These are phyloP conservation scores for Symbiodinium pilosum DNA, from an alignment of 73 alveolate species.

Conservation along the genomic window DNA sequence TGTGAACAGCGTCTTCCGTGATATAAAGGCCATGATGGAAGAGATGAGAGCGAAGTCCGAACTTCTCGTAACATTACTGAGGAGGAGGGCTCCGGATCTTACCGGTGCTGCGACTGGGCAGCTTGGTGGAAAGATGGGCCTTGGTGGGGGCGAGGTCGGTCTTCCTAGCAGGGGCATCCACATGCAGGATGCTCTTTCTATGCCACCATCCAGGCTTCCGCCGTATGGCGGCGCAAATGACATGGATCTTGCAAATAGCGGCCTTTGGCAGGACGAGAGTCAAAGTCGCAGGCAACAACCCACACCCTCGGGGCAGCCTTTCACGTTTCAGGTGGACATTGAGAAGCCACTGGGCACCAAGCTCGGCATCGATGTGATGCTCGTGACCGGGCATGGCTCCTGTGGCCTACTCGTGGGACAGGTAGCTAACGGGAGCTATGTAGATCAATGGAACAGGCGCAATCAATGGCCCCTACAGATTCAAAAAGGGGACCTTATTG, in stretches of 20 bases:
- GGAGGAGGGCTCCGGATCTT: not conserved
- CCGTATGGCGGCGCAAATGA: not conserved
- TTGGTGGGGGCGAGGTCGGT: not conserved
- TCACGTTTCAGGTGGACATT: constrained; percentile 58
- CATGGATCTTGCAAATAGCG: not conserved
- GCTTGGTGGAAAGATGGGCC: not conserved
- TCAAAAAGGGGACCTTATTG: constrained; percentile 67
- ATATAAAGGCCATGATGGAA: constrained; percentile 84
- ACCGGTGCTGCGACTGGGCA: not conserved
- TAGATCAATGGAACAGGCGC: constrained; percentile 51
- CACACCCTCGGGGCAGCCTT: not conserved
- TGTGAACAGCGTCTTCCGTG: constrained; percentile 46
- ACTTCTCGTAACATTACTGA: constrained; percentile 60
- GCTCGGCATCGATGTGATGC: constrained; percentile 83
- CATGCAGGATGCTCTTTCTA: not conserved
- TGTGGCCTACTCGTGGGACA: constrained; percentile 73
- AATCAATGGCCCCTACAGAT: constrained; percentile 89
- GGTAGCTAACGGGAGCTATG: constrained; percentile 75
- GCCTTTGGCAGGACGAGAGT: not conserved
- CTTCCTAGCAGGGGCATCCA: not conserved
- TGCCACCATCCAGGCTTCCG: not conserved
- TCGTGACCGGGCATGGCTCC: constrained; percentile 47
- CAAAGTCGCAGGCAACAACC: not conserved
- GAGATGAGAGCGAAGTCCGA: constrained; percentile 90
- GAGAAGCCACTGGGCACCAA: constrained; percentile 74